Evolutionary conservation across 1,139 yeast genomes (phyloP).

Genomic region (Diutina siamensis): DNA sequence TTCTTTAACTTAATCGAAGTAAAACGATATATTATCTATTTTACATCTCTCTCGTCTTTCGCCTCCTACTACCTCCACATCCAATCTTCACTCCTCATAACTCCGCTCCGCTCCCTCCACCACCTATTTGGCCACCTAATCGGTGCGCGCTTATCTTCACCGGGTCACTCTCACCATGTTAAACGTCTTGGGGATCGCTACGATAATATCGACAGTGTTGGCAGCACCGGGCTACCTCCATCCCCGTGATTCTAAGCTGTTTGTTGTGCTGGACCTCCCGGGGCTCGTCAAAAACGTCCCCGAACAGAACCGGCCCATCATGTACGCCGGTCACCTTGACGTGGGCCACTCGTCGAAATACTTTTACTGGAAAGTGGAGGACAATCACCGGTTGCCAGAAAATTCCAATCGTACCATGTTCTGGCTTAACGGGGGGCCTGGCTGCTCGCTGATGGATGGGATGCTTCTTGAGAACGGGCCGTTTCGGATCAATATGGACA

Average conservation of each 20-base stretch:
- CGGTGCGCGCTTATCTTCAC: neutral
- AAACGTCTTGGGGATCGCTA: neutral
- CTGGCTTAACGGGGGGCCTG: constrained; percentile 97
- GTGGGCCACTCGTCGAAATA: constrained; percentile 47
- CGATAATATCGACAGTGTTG: neutral
- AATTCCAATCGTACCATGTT: constrained; percentile 35
- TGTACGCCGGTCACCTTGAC: constrained; percentile 66
- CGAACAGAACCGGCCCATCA: constrained; percentile 29
- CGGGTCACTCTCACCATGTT: neutral
- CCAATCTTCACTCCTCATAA: no score
- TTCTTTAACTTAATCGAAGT: no score
- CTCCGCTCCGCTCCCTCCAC: no score
- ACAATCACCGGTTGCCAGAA: constrained; percentile 10
- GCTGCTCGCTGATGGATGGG: constrained; percentile 97
- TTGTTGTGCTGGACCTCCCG: constrained; percentile 29
- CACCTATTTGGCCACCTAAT: neutral
- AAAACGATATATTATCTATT: no score
- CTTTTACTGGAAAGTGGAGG: constrained; percentile 60
- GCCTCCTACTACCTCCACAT: no score
- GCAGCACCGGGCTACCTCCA: neutral
- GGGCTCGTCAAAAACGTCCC: constrained; percentile 26
- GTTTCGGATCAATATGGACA: constrained; percentile 42
- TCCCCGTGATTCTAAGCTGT: constrained; percentile 8
- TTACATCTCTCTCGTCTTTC: no score
- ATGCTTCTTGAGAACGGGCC: constrained; percentile 93